These are phyloP conservation scores for Linum lewisii DNA, from an alignment of 345 rosid genomes.

Conservation along the genomic window DNA sequence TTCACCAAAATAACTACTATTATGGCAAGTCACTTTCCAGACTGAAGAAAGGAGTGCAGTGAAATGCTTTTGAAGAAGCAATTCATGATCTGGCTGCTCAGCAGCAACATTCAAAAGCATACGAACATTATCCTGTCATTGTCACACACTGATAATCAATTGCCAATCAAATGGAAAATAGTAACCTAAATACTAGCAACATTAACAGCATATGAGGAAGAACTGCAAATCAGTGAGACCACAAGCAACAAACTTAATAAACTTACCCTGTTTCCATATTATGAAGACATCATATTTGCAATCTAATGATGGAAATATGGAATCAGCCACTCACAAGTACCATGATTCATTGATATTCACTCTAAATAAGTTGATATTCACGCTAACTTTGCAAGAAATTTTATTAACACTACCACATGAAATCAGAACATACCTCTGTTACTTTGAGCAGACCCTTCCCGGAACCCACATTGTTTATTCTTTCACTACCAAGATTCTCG, in stretches of 20 bases:
- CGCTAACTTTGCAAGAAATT: not conserved
- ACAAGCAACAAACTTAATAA: no score
- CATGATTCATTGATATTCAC: no score
- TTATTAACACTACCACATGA: not conserved
- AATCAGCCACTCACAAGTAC: no score
- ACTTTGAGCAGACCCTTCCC: conserved; percentile 92
- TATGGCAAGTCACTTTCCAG: conserved; percentile 48
- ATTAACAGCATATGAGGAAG: no score
- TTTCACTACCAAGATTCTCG: conserved; percentile 57
- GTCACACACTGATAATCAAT: conserved; percentile 15
- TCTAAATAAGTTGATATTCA: no score
- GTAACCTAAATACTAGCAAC: no score
- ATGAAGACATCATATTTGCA: not conserved
- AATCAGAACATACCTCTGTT: conserved; percentile 60
- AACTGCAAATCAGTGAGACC: no score
- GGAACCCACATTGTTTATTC: conserved; percentile 48
- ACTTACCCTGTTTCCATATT: not conserved
- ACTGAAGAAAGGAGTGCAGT: conserved; percentile 71
- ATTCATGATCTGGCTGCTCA: conserved; percentile 75
- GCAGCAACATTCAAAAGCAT: conserved; percentile 58
- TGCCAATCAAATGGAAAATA: no score
- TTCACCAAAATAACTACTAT: conserved; percentile 41
- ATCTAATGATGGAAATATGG: not conserved
- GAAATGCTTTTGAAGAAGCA: conserved; percentile 88
- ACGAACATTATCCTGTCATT: conserved; percentile 73